phyloP scores from a whole-genome alignment of 2,329 filamentous ascomycete genomes.

The Diaporthe amygdali region DNA sequence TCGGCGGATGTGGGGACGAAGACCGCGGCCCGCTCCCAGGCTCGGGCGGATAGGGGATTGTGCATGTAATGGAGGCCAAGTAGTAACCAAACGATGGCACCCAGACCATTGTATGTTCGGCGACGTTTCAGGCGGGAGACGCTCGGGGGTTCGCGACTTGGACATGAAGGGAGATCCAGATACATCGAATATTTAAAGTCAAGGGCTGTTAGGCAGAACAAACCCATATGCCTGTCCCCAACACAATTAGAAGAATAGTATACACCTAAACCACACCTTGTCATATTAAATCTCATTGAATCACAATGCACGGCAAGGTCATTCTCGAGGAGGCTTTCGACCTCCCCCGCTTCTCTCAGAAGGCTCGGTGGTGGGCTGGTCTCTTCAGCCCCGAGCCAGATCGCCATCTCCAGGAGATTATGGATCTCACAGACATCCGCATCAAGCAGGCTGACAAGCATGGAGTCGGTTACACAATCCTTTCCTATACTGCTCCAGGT shows the following conservation, averaged over 20 bases:
- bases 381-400: constrained; percentile 65
- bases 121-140: background rate
- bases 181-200: constrained; percentile 8
- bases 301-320: constrained; percentile 62
- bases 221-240: too few species aligned
- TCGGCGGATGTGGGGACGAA: background rate
- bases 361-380: constrained; percentile 65
- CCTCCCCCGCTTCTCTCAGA: constrained; percentile 62
- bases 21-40: background rate
- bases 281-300: background rate
- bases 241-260: background rate
- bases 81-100: background rate
- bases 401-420: constrained; percentile 61
- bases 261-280: background rate
- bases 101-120: background rate
- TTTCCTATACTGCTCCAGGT: constrained; percentile 55
- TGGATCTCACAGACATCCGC: constrained; percentile 45
- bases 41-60: background rate
- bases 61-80: background rate
- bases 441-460: constrained; percentile 47
- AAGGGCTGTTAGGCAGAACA: background rate
- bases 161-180: background rate
- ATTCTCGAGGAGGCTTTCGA: constrained; percentile 68
- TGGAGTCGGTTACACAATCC: constrained; percentile 15
- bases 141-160: background rate